Evolutionary conservation across 805 yeast genomes (phyloP).

Genomic region (Metschnikowia amazonensis): DNA sequence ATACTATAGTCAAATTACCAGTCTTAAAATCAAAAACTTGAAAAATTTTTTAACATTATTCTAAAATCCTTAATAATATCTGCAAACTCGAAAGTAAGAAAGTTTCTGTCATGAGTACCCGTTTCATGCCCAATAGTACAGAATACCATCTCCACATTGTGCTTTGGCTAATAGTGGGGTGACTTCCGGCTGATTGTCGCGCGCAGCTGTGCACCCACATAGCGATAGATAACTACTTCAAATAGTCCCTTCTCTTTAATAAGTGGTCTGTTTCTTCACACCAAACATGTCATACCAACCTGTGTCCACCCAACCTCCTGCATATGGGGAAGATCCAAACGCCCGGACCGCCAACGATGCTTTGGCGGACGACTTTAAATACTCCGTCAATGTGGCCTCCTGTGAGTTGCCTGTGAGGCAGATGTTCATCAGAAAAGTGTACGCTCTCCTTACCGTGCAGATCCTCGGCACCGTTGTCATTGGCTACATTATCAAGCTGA

Average conservation of each 20-base stretch:
- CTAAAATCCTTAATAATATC: no score
- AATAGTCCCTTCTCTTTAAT: not conserved
- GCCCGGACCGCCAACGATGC: slow-evolving; percentile 16
- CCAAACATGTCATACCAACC: slow-evolving; percentile 12
- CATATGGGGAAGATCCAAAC: slow-evolving; percentile 16
- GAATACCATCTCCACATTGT: no score
- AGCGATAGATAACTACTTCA: no score
- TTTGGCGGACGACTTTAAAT: slow-evolving; percentile 68
- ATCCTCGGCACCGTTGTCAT: slow-evolving; percentile 56
- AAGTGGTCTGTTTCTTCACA: not conserved
- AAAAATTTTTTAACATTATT: no score
- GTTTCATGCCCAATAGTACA: no score
- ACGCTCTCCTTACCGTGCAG: slow-evolving; percentile 65
- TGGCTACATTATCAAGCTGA: slow-evolving; percentile 48
- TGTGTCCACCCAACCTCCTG: slow-evolving; percentile 13
- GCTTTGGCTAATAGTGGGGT: not conserved
- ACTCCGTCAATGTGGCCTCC: slow-evolving; percentile 69
- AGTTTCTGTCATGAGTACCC: no score
- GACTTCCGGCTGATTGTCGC: not conserved
- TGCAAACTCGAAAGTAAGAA: no score
- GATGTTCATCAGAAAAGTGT: slow-evolving; percentile 74
- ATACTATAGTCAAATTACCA: no score
- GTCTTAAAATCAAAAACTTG: no score
- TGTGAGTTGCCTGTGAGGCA: slow-evolving; percentile 75
- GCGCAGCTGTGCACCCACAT: not conserved